These are phyloP conservation scores for Cutaneotrichosporon spelunceum DNA, from an alignment of 1,284 basidiomycete species.

Conservation along the genomic window DNA sequence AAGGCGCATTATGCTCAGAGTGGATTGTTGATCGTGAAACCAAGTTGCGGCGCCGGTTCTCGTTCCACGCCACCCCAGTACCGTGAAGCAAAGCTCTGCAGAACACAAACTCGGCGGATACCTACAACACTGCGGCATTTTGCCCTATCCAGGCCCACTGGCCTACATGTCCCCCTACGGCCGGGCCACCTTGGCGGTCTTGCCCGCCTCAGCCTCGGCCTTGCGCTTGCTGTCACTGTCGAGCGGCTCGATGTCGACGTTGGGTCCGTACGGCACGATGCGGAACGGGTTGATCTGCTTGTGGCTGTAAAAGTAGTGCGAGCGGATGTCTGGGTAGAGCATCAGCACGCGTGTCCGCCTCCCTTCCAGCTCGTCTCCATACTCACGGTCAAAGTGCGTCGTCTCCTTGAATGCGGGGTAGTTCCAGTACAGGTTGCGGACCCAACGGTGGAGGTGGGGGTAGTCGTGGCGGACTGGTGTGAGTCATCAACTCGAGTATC, in stretches of 20 bases:
- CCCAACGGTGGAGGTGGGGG: constrained; percentile 75
- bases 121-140: too few species aligned
- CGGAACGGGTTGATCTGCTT: constrained; percentile 67
- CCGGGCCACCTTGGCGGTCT: constrained; percentile 15
- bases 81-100: background rate
- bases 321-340: constrained; percentile 64
- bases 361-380: background rate
- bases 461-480: constrained; percentile 62
- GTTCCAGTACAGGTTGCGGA: constrained; percentile 89
- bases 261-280: constrained; percentile 71
- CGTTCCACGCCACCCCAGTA: too few species aligned
- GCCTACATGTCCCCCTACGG: too few species aligned
- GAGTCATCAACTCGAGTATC: background rate
- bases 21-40: too few species aligned
- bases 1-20: too few species aligned
- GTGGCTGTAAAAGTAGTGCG: constrained; percentile 64
- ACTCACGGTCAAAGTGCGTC: constrained; percentile 67
- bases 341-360: background rate
- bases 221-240: constrained; percentile 22
- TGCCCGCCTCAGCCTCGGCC: constrained; percentile 10
- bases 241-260: constrained; percentile 66
- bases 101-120: too few species aligned
- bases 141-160: too few species aligned
- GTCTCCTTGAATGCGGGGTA: constrained; percentile 80
- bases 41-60: too few species aligned